Evolutionary conservation across 805 yeast genomes (phyloP).

Genomic region (Spathaspora sp.): DNA sequence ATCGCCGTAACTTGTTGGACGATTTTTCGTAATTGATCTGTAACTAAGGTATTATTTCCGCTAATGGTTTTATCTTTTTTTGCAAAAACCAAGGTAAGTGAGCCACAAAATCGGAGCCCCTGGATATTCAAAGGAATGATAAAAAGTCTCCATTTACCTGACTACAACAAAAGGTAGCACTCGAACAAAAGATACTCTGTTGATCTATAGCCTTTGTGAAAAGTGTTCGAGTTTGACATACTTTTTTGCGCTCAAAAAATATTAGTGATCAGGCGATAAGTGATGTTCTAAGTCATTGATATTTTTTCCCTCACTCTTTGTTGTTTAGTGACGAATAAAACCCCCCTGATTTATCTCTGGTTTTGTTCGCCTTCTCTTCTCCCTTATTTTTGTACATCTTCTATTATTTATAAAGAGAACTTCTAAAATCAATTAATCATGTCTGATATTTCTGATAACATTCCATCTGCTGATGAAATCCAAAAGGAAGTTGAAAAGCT

Average conservation of each 20-base stretch:
- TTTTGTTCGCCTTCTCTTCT: background rate
- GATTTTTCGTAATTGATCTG: too few relatives aligned
- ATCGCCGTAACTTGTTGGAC: too few relatives aligned
- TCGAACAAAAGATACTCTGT: too few relatives aligned
- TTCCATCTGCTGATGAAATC: constrained; percentile 13
- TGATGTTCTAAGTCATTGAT: background rate
- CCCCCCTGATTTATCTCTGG: background rate
- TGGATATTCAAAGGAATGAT: too few relatives aligned
- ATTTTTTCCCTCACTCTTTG: background rate
- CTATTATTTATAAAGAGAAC: background rate
- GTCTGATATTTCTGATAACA: constrained; percentile 3
- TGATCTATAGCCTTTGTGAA: too few relatives aligned
- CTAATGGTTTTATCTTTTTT: too few relatives aligned
- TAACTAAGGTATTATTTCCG: too few relatives aligned
- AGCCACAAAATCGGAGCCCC: too few relatives aligned
- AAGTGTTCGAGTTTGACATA: too few relatives aligned
- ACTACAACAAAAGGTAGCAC: too few relatives aligned
- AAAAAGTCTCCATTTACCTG: too few relatives aligned
- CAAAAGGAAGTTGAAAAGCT: constrained; percentile 11
- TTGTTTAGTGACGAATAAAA: background rate
- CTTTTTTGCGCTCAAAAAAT: background rate
- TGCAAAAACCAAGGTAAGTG: too few relatives aligned
- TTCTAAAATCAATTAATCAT: background rate
- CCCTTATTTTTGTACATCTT: background rate
- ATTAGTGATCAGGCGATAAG: background rate